Base-by-base conservation (phyloP, 2,329 filamentous ascomycete species). In the Xylaria sp. region DNA sequence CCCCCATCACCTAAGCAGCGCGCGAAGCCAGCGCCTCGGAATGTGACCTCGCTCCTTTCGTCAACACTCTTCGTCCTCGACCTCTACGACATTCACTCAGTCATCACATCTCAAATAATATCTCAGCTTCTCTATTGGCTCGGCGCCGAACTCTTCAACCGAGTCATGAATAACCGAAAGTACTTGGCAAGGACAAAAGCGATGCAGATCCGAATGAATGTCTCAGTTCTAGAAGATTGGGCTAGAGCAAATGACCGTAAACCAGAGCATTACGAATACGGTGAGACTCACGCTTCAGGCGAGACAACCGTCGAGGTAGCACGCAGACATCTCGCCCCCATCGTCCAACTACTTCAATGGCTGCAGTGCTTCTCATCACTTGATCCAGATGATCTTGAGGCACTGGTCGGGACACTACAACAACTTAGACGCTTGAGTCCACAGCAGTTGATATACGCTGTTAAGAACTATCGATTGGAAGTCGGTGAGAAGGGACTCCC, bases 121-220 rank as follows among this genome's bases (percentile, higher is more conserved):
- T 93, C 94, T 3, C 96, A 99, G 77, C 85, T 99, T 1, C 86
- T 98, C 53, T 99, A 98, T 82, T 99, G 96, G 96, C 86, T 99
- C 17, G 93, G 94, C 6, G 93, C 95, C 0, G 96, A 99, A 81
- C 88, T 98, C 8, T 99, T 99, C 83, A 99, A 99, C 80, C 92
- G 95, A 67, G 93, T 99, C 79, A 97, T 99, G 93, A 95, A 93
- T 34, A 98, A 97, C 76, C 89, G 93, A 72, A 94, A 95, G 78
- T 99, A 98, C 76, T 85, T 99, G 9, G 95, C 96, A 5, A 88
- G 96, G 61, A 99, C 96, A 19, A 99, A 99, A 80, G 96, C 96
- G 3, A 99, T 99, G 96, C 96, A 99, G 79, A 98, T 99, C 74
- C 93, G 96, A 73, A 98, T 99, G 94, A 99, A 99, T 78, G 90